Base-by-base conservation (phyloP, 495 filamentous ascomycete genomes). In the Astrothelium subdiscretum region DNA sequence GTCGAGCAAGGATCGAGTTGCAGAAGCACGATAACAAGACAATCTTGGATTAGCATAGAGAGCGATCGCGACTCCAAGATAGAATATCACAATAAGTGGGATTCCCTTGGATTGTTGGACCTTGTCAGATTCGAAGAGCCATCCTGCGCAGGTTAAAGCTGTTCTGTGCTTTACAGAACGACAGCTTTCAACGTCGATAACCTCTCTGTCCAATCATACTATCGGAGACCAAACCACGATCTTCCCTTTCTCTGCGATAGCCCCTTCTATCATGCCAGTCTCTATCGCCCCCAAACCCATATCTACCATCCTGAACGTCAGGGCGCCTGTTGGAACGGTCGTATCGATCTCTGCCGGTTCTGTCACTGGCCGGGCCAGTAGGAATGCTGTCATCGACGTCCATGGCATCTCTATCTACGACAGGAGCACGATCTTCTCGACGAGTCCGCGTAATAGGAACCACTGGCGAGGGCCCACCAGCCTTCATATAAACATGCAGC, bases 401-500 rank as follows among this genome's bases (percentile, higher is more conserved):
- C 74, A 76, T 76, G 31, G 59, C 43, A 44, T 65, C 58, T 43
- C 57, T 20, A 10, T 59, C 62, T 27, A 20, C 61, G 12, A 8
- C 27, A 31, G 48, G 62, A 40, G 24, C 27, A 12, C 32, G 64
- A 32, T 57, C 44, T 61, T 64, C 20, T 54, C 59, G 24, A 27
- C 31, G 42, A 35, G 42, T 44, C 59, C 65, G 26, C 32, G 35
- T 31, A 52, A 24, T 61, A 52, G 31, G 43, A 20, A 27, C 27
- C 18, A 59, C 32, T 12, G 63, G 63, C 26, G 29, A 32, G 5
- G 35, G 59, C 15, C 42, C 27, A 57, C 32, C 59, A 32, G 35
- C 43, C 60, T 91, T 91, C 67, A 87, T 76, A 65, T 85, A 88
- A 62, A 98, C 84, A 52, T 85, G 81, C 5, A 98, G 79, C 12